A percentile compares a stretch with the other conserved stretches of the same genome.
These are phyloP conservation scores for Colletotrichum tropicicola DNA, from an alignment of 2,329 filamentous ascomycete species.

Conservation along the genomic window DNA sequence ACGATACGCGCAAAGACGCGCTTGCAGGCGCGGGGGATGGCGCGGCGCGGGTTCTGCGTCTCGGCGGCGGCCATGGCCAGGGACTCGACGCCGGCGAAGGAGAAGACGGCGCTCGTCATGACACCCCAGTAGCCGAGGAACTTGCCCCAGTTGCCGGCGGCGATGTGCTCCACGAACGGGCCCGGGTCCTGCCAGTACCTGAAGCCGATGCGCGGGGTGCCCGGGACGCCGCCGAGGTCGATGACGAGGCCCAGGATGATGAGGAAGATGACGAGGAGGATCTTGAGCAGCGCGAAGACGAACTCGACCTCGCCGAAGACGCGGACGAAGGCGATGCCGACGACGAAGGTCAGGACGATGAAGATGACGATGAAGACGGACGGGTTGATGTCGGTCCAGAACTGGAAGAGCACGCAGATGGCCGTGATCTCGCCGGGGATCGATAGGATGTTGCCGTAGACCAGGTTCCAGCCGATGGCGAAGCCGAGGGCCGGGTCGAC, in stretches of 20 bases:
- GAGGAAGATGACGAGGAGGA: conserved; percentile 65
- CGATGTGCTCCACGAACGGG: conserved; percentile 73
- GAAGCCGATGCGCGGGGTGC: conserved; percentile 35
- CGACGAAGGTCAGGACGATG: conserved; percentile 31
- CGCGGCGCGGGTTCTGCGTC: conserved; percentile 55
- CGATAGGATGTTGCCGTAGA: conserved; percentile 58
- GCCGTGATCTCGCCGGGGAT: conserved; percentile 40
- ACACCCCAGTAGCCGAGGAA: conserved; percentile 42
- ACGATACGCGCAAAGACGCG: conserved; percentile 38
- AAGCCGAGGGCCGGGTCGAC: conserved; percentile 69
- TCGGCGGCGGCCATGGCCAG: conserved; percentile 37
- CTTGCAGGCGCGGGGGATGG: conserved; percentile 38
- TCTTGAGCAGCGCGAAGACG: conserved; percentile 64
- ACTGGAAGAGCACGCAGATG: conserved; percentile 35
- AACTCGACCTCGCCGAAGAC: conserved; percentile 66
- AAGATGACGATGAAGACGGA: conserved; percentile 35
- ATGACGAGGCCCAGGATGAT: conserved; percentile 67
- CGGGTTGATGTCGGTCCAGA: conserved; percentile 33
- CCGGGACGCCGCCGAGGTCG: conserved; percentile 39
- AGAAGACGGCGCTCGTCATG: conserved; percentile 35
- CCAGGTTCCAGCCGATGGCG: conserved; percentile 66
- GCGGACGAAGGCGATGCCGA: conserved; percentile 31
- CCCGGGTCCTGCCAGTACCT: conserved; percentile 32
- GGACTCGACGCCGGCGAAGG: conserved; percentile 36
- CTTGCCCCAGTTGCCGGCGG: conserved; percentile 35